Evolutionary conservation across 1,139 yeast species (phyloP).

Genomic region (Ogataea hybrid): DNA sequence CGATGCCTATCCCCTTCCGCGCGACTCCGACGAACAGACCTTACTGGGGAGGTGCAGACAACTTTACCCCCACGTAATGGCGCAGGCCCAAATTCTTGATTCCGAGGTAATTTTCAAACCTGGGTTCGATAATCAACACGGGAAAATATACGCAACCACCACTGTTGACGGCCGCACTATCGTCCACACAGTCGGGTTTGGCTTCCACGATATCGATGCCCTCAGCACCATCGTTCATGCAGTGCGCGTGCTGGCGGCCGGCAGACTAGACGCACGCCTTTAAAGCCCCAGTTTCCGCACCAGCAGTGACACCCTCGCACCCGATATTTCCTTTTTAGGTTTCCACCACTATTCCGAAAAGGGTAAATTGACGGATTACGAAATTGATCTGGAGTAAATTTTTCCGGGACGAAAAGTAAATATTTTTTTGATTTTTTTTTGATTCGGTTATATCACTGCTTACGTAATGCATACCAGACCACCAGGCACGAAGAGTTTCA

Average conservation of each 20-base stretch:
- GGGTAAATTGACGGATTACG: conserved; percentile 20
- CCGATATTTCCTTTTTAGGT: conserved; percentile 4
- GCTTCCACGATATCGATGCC: conserved; percentile 16
- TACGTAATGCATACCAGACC: conserved; percentile 3
- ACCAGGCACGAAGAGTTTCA: not conserved
- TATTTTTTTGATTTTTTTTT: not conserved
- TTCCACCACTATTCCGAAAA: conserved; percentile 13
- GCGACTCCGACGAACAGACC: conserved; percentile 47
- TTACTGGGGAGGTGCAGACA: conserved; percentile 44
- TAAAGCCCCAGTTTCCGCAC: not conserved
- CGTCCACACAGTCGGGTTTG: conserved; percentile 20
- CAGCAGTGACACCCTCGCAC: conserved; percentile 12
- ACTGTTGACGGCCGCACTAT: conserved; percentile 3
- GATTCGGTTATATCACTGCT: not conserved
- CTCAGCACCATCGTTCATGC: conserved; percentile 16
- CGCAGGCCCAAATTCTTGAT: conserved; percentile 40
- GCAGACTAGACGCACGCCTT: conserved; percentile 3
- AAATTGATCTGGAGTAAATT: conserved; percentile 6
- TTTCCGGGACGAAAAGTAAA: conserved; percentile 3
- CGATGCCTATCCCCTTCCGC: conserved; percentile 32
- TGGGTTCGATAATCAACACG: conserved; percentile 14
- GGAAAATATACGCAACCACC: conserved; percentile 15
- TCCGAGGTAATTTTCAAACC: conserved; percentile 59
- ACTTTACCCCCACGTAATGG: conserved; percentile 53
- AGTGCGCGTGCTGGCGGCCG: conserved; percentile 5